Percentiles rank a stretch among this genome's conserved stretches.
Evolutionary conservation across 176 grass and related monocot species (phyloP).

Genomic region (Saccharum spontaneum): DNA sequence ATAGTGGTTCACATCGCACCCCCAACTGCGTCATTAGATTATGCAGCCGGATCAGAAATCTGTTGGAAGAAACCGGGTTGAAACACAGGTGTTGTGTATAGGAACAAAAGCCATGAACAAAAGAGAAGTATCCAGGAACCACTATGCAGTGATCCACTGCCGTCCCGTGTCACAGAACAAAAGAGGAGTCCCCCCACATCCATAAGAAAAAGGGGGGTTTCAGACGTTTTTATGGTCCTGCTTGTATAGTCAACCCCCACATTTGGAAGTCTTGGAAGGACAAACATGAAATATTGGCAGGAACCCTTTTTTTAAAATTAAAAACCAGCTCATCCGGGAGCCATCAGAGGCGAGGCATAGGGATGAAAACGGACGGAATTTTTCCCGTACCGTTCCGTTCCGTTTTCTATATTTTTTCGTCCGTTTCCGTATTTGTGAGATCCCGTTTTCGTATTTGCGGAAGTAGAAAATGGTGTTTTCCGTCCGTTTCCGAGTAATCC

Average conservation of each 20-base stretch:
- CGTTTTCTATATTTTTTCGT: no score
- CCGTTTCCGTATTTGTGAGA: no score
- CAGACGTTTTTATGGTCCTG: neutral
- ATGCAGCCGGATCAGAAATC: neutral
- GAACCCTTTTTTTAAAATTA: neutral
- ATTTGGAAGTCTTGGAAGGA: constrained; percentile 18
- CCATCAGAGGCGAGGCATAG: neutral
- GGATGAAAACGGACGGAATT: no score
- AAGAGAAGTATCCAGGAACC: neutral
- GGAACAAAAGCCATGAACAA: neutral
- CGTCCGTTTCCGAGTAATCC: no score
- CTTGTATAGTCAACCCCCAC: neutral
- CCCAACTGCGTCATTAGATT: neutral
- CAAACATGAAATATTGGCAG: constrained; percentile 29
- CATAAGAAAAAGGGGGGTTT: neutral
- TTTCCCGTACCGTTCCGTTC: no score
- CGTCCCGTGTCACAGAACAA: neutral
- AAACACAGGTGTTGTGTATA: neutral
- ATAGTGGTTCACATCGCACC: neutral
- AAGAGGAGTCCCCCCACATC: neutral
- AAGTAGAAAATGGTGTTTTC: no score
- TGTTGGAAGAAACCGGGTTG: neutral
- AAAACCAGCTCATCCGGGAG: constrained; percentile 1
- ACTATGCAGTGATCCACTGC: neutral
- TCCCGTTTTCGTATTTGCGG: no score